Evolutionary conservation across 1,139 yeast genomes (phyloP).

Genomic region (Scheffersomyces illinoinensis): DNA sequence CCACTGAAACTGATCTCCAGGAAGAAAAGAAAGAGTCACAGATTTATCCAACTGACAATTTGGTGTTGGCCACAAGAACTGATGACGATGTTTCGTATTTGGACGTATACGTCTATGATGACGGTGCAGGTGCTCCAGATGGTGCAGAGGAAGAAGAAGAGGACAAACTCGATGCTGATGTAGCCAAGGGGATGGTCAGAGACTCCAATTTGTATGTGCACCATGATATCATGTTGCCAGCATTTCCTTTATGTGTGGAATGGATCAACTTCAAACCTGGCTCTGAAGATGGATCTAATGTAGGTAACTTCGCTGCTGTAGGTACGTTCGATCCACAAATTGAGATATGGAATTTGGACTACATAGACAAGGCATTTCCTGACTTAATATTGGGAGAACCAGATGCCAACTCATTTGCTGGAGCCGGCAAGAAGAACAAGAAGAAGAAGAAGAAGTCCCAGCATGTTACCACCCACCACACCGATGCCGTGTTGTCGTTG

Average conservation of each 20-base stretch:
- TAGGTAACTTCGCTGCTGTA: constrained; percentile 91
- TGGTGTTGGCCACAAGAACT: constrained; percentile 89
- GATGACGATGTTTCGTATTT: constrained; percentile 92
- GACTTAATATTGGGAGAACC: constrained; percentile 88
- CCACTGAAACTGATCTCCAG: constrained; percentile 60
- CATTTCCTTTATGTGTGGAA: constrained; percentile 95
- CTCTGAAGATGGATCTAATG: constrained; percentile 37
- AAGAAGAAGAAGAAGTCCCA: constrained; percentile 49
- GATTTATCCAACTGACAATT: constrained; percentile 85
- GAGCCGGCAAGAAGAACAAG: constrained; percentile 44
- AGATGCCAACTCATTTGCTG: constrained; percentile 46
- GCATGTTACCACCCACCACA: constrained; percentile 79
- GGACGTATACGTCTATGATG: constrained; percentile 93
- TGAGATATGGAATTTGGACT: constrained; percentile 95
- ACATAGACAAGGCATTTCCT: constrained; percentile 92
- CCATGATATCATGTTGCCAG: constrained; percentile 95
- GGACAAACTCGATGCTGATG: constrained; percentile 63
- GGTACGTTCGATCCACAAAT: constrained; percentile 98
- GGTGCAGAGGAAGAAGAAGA: constrained; percentile 60
- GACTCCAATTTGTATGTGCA: constrained; percentile 84
- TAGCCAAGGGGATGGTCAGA: constrained; percentile 68
- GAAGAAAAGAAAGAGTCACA: constrained; percentile 84
- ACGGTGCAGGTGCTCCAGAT: constrained; percentile 80
- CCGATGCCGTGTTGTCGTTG: constrained; percentile 89
- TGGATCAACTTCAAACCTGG: constrained; percentile 83